A percentile compares a stretch with the other conserved stretches of the same genome.
These are phyloP conservation scores for Diplodia scrobiculata DNA, from an alignment of 2,329 filamentous ascomycete genomes.

Conservation along the genomic window DNA sequence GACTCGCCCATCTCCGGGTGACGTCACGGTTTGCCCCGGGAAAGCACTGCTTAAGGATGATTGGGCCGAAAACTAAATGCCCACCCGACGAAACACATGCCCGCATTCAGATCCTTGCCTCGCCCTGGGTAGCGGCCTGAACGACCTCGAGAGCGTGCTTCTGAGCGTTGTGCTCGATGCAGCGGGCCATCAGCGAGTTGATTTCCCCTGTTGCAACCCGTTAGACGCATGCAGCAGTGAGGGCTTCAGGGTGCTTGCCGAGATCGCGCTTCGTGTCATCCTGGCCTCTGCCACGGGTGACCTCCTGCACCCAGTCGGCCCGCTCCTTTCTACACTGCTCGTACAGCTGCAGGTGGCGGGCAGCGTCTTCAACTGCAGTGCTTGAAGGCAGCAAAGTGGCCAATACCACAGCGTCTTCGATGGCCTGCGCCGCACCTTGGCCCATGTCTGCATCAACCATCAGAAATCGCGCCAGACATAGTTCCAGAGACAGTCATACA, in stretches of 20 bases:
- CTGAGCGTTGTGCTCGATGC: neutral
- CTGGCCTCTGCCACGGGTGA: conserved; percentile 56
- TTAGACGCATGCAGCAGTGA: neutral
- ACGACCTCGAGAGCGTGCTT: neutral
- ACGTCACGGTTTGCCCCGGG: neutral
- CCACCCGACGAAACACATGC: too few relatives aligned
- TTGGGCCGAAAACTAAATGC: too few relatives aligned
- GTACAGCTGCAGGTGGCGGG: conserved; percentile 61
- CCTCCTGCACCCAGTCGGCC: conserved; percentile 60
- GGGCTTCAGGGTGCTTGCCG: neutral
- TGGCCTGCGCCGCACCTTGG: conserved; percentile 64
- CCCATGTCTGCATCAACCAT: conserved; percentile 51
- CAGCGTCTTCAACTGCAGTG: neutral
- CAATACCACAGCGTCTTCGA: conserved; percentile 66
- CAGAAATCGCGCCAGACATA: neutral
- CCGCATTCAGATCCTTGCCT: neutral
- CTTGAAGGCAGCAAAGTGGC: conserved; percentile 49
- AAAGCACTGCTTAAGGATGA: too few relatives aligned
- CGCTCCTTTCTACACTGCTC: conserved; percentile 61
- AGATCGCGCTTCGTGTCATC: conserved; percentile 40
- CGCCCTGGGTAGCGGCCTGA: neutral
- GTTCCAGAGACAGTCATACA: conserved; percentile 43
- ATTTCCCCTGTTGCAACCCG: neutral
- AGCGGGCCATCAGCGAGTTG: neutral
- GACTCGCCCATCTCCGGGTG: neutral